Evolutionary conservation across 495 filamentous ascomycete species (phyloP).

Genomic region (Xylaria palmicola): DNA sequence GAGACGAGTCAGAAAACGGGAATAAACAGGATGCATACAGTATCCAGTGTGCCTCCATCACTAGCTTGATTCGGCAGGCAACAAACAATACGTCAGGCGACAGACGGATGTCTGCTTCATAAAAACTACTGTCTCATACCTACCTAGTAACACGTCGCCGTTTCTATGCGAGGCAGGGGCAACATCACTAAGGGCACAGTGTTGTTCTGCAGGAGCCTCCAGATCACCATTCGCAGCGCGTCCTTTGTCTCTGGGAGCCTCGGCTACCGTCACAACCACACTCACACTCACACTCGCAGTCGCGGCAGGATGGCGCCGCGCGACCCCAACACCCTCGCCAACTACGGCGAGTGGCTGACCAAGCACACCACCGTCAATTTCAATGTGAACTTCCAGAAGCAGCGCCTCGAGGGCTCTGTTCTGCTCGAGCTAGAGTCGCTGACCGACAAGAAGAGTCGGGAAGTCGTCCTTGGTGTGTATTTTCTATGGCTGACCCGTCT

Average conservation of each 20-base stretch:
- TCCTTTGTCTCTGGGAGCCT: conserved; percentile 7
- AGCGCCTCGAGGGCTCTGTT: conserved; percentile 72
- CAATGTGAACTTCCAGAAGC: conserved; percentile 75
- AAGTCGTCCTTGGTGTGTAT: conserved; percentile 65
- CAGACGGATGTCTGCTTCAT: neutral
- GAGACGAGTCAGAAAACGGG: neutral
- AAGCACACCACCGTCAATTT: conserved; percentile 77
- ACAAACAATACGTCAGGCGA: neutral
- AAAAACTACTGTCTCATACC: conserved; percentile 1
- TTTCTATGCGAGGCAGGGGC: conserved; percentile 23
- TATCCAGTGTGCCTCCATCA: neutral
- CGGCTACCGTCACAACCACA: neutral
- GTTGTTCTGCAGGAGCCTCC: conserved; percentile 25
- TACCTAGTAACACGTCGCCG: neutral
- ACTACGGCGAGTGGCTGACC: conserved; percentile 82
- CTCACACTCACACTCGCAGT: neutral
- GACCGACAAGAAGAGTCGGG: conserved; percentile 63
- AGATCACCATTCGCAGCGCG: conserved; percentile 22
- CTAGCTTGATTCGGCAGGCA: conserved; percentile 28
- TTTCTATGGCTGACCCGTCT: neutral
- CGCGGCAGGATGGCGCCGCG: conserved; percentile 55
- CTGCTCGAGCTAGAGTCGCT: conserved; percentile 69
- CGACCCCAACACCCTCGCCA: conserved; percentile 90
- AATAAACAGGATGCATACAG: neutral
- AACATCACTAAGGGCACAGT: conserved; percentile 27